phyloP scores from a whole-genome alignment of 495 filamentous ascomycete species.

The Aspergillus ellipticus region DNA sequence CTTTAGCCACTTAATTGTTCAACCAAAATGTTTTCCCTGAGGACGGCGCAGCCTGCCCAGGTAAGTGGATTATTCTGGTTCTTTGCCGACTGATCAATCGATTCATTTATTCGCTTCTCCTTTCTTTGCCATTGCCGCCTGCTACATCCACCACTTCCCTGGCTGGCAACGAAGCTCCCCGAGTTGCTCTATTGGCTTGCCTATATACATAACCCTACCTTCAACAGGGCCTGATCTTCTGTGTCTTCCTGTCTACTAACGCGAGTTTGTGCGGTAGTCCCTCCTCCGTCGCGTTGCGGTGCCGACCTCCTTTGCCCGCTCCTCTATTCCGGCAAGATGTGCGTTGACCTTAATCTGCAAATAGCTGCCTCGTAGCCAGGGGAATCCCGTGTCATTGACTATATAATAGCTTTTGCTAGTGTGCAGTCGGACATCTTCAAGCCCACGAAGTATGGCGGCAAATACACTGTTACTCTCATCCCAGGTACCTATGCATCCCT shows the following conservation, averaged over 20 bases:
- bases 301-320: slow-evolving; percentile 32
- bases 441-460: slow-evolving; percentile 98
- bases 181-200: neutral
- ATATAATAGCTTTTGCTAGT: slow-evolving; percentile 57
- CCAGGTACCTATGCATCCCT: slow-evolving; percentile 55
- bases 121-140: neutral
- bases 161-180: neutral
- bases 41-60: slow-evolving; percentile 31
- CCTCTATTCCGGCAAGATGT: slow-evolving; percentile 41
- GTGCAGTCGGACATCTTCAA: slow-evolving; percentile 90
- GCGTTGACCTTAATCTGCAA: slow-evolving; percentile 17
- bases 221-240: slow-evolving; percentile 1
- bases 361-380: neutral
- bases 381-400: slow-evolving; percentile 15
- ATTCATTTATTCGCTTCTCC: slow-evolving; percentile 13
- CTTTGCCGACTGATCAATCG: neutral
- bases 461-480: slow-evolving; percentile 98
- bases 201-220: neutral
- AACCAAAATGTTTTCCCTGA: slow-evolving; percentile 30
- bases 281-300: slow-evolving; percentile 40
- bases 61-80: slow-evolving; percentile 19
- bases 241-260: slow-evolving; percentile 1
- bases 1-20: slow-evolving; percentile 11
- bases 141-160: neutral
- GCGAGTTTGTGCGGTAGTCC: slow-evolving; percentile 23